phyloP scores from a whole-genome alignment of 2,329 filamentous ascomycete genomes.

The Exophiala viscosa region DNA sequence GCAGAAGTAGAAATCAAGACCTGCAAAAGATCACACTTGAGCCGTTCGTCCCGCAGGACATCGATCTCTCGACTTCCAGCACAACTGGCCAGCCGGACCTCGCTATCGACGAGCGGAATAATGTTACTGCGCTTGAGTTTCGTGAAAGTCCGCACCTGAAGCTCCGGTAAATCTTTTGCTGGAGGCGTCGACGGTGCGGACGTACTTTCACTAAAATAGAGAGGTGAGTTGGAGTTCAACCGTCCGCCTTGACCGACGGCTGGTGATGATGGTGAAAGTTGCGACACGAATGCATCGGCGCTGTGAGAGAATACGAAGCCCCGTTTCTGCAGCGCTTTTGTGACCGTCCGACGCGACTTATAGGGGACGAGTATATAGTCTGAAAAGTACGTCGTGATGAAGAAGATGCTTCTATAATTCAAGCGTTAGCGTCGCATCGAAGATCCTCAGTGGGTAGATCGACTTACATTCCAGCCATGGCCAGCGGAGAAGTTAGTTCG shows the following conservation, averaged over 20 bases:
- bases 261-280: constrained; percentile 40
- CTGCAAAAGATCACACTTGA: constrained; percentile 27
- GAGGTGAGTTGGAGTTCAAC: constrained; percentile 14
- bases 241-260: constrained; percentile 27
- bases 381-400: constrained; percentile 96
- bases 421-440: neutral
- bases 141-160: constrained; percentile 78
- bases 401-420: constrained; percentile 72
- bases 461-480: constrained; percentile 76
- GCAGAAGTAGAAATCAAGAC: constrained; percentile 23
- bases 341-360: constrained; percentile 69
- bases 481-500: constrained; percentile 84
- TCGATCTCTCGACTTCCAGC: constrained; percentile 56
- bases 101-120: constrained; percentile 64
- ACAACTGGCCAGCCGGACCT: constrained; percentile 74
- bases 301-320: constrained; percentile 79
- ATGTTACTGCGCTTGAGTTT: constrained; percentile 77
- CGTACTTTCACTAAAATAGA: constrained; percentile 13
- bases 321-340: constrained; percentile 69
- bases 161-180: constrained; percentile 70
- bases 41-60: constrained; percentile 8
- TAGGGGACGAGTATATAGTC: constrained; percentile 91
- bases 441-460: no score
- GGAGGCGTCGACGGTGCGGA: constrained; percentile 66
- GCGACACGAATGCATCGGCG: constrained; percentile 62